Evolutionary conservation across 2,329 filamentous ascomycete species (phyloP).

Genomic region (Colletotrichum melonis): DNA sequence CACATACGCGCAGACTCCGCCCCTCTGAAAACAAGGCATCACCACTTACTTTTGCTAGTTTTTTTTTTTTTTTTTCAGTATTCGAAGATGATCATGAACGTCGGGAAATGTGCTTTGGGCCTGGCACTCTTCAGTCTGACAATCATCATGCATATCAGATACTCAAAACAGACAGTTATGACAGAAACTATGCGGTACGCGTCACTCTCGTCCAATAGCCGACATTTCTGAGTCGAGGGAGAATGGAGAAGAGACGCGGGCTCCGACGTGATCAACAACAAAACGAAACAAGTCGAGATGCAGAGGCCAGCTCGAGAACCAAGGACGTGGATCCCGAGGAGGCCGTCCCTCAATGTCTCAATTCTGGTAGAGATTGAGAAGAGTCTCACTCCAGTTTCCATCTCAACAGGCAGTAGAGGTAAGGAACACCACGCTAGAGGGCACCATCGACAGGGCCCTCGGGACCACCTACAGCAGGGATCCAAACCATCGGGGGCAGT

Average conservation of each 20-base stretch:
- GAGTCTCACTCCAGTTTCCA: not conserved
- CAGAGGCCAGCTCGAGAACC: not conserved
- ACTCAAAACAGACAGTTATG: not conserved
- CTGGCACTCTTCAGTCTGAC: not conserved
- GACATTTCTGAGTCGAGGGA: not conserved
- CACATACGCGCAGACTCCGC: constrained; percentile 23
- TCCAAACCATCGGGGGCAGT: constrained; percentile 26
- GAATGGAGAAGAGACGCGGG: not conserved
- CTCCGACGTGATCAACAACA: not conserved
- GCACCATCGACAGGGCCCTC: constrained; percentile 3
- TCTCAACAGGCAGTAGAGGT: constrained; percentile 2
- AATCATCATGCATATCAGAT: constrained; percentile 3
- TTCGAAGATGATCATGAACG: not conserved
- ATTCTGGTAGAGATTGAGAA: not conserved
- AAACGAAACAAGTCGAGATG: not conserved
- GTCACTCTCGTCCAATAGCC: not conserved
- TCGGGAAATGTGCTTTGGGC: not conserved
- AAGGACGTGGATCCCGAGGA: not conserved
- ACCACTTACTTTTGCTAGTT: not conserved
- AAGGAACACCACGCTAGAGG: constrained; percentile 24
- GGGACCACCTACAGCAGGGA: constrained; percentile 9
- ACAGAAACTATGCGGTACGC: not conserved
- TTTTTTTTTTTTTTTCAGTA: too few relatives aligned
- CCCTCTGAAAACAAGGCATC: constrained; percentile 3
- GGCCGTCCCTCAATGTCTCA: not conserved